Base-by-base conservation (phyloP, 371 early-diverging fungal species). In the Fennellomyces sp. region DNA sequence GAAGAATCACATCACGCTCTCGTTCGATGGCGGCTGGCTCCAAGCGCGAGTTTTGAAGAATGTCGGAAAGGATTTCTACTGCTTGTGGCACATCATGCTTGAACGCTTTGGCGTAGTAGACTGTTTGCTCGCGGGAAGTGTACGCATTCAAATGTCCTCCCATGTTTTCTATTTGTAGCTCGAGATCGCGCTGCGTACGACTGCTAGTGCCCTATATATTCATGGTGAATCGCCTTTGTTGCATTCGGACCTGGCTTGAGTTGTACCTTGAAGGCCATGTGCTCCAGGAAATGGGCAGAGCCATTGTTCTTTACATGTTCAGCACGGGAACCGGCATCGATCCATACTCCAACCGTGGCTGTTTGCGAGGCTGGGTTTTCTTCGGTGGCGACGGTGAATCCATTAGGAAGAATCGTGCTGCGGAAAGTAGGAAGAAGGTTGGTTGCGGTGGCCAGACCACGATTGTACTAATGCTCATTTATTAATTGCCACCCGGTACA, bases 341-440 rank as follows among this genome's bases (percentile, higher is more conserved):
- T 97, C 95, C 97, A 98, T 21, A 98, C 91, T 62, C 99, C 99
- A 23, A 98, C 97, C 29, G 99, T 97, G 49, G 98, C 97, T 15
- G 99, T 96, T 81, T 95, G 91, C 65, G 88, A 85, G 58, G 90
- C 84, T 19, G 94, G 94, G 79, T 95, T 93, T 55, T 92, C 74
- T 78, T 98, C 98, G 36, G 98, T 92, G 15, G 99, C 99, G 35
- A 98, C 83, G 26, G 94, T 96, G 62, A 98, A 87, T 13, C 99
- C 99, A 79, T 96, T 97, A 57, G 92, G 72, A 55, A 98, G 82
- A 4, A 87, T 81, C 17, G 97, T 94, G 65, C 91, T 85, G 48
- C 88, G 88, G 49, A 91, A 88, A 56, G 83, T 83, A 36, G 88
- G 81, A 45, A 86, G 52, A 23, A 70, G 59, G 48, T 64, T 52